phyloP scores from a whole-genome alignment of 495 filamentous ascomycete species.

The Achaetomiella virescens region DNA sequence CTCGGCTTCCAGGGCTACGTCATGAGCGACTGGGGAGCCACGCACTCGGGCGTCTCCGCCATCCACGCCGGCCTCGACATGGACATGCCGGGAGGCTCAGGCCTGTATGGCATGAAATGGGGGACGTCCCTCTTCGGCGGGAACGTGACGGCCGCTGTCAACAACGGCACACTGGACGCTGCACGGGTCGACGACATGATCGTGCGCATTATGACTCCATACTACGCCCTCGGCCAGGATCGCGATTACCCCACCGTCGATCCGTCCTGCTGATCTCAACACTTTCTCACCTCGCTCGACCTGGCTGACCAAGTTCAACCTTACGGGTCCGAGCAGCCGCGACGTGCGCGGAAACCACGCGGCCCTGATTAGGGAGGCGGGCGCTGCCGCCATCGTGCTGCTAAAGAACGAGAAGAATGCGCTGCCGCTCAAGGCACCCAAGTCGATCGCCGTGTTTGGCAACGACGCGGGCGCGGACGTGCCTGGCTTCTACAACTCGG shows the following conservation, averaged over 20 bases:
- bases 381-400: too few species aligned
- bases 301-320: background rate
- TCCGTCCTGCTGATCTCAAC: background rate
- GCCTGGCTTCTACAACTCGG: conserved; percentile 12
- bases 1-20: conserved; percentile 58
- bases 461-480: conserved; percentile 12
- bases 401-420: conserved; percentile 55
- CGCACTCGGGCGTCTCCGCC: conserved; percentile 49
- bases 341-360: too few species aligned
- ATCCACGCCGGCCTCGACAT: conserved; percentile 57
- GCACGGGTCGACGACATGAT: conserved; percentile 50
- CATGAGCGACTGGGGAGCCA: conserved; percentile 58
- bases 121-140: conserved; percentile 34
- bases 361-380: too few species aligned
- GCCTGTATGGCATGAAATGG: too few species aligned
- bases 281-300: background rate
- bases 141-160: conserved; percentile 40
- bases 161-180: conserved; percentile 44
- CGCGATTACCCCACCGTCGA: conserved; percentile 45
- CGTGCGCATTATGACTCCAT: conserved; percentile 49
- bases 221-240: conserved; percentile 54
- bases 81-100: conserved; percentile 48
- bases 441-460: conserved; percentile 46
- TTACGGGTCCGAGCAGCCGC: conserved; percentile 30
- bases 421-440: conserved; percentile 49